Evolutionary conservation across 805 yeast genomes (phyloP), one percentile per base, ranked within the genome.

Genomic region (Nakazawaea wyomingensis): DNA sequence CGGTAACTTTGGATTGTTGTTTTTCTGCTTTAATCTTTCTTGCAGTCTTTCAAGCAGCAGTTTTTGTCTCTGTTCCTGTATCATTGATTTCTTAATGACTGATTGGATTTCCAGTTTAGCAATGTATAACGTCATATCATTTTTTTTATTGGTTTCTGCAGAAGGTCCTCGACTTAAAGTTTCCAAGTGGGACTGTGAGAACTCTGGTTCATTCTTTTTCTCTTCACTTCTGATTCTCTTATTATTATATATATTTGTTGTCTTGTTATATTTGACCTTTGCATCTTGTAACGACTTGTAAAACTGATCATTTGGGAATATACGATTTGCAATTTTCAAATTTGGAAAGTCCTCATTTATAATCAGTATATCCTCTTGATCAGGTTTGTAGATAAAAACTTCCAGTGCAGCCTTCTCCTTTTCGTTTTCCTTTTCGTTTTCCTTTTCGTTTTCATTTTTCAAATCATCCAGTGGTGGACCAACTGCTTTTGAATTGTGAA

Each of bases 281-380:
- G 36, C 41, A 2, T 13, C 17, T 26, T 36, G 36, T 11, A 42
- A 16, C 2, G 41, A 16, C 13, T 29, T 31, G 21, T 24, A 42
- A 26, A 41, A 41, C 26, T 31, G 30, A 21, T 36, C 41, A 16
- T 20, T 27, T 6, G 24, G 37, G 9, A 35, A 26, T 3, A 31
- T 24, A 10, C 28, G 18, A 19, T 16, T 29, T 7, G 45, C 45
- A 2, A 36, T 8, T 18, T 34, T 36, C 37, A 42, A 30, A 19
- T 13, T 13, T 10, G 45, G 45, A 28, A 42, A 42, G 19, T 42
- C 45, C 20, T 31, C n/a, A n/a, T 42, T 29, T 7, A 42, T 32
- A 14, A 28, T n/a, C 16, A 17, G 13, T 11, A 4, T 11, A 30
- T 38, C 16, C 11, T 24, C 11, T 24, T 8, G 11, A 24, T 9